Base-by-base conservation (phyloP, 441 rosid species). In the Pelargonium australe region DNA sequence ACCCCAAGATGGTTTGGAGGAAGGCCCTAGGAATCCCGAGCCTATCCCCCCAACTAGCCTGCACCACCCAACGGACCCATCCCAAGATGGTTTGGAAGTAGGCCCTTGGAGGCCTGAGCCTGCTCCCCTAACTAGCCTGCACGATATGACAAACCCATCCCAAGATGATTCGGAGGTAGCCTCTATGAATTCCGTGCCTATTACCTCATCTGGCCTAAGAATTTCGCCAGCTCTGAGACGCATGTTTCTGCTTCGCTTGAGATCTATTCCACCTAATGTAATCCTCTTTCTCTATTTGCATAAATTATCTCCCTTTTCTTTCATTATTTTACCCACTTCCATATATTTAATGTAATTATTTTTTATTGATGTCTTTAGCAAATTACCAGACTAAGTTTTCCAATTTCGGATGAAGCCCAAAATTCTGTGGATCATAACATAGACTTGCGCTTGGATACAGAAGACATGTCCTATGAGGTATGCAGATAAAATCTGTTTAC, bases 391-490 rank as follows among this genome's bases (percentile, higher is more conserved):
- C 80, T 87, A 16, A 87, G 81, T 74, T 73, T 80, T 45, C 83
- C 85, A 40, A 85, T 80, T 70, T 80, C 72, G 68, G 83, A 83
- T 72, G 83, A 81, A 69, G 84, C 72, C 23, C 86, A 78, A 51
- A 80, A 77, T 76, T 69, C 79, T 58, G 67, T 78, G n/a, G 98
- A 88, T 71, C 84, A 81, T 84, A 95, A 92, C 75, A 82, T 86
- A 73, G 98, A 84, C 68, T 86, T 92, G 98, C 98, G 98, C 57
- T 75, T 92, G 85, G 96, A 92, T 79, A 88, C 86, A 70, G 96
- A 90, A 79, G 85, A 89, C 75, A 90, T 90, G 98, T 88, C 98
- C 60, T 90, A 92, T 68, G 98, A 92, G 86, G 98, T 86, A 68
- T 77, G 78, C 71, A 70, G 73, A 72, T 45, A 55, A 70, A 63